phyloP scores from a whole-genome alignment of 2,329 filamentous ascomycete genomes.

The Stachybotrys echinatus region DNA sequence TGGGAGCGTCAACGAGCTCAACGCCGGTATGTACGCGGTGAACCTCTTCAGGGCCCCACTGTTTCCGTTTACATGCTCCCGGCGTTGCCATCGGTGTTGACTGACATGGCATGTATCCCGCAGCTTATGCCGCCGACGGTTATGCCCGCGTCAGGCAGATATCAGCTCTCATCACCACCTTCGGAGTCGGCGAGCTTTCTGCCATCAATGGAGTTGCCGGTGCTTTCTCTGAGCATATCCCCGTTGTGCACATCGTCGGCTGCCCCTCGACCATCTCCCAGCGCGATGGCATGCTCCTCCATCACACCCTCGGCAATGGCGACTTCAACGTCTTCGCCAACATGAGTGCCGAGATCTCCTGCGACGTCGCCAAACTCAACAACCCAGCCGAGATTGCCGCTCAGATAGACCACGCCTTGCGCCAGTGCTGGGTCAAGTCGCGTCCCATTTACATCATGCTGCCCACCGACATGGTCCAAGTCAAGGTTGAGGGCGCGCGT shows the following conservation, averaged over 20 bases:
- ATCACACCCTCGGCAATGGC: constrained; percentile 70
- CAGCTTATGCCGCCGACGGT: constrained; percentile 74
- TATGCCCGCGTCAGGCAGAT: constrained; percentile 71
- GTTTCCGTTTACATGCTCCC: neutral
- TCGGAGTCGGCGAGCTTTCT: constrained; percentile 70
- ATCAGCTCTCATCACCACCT: constrained; percentile 66
- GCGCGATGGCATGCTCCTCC: constrained; percentile 43
- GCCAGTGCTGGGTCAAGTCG: constrained; percentile 67
- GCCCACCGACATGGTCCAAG: constrained; percentile 73
- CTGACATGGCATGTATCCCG: neutral
- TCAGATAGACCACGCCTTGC: constrained; percentile 73
- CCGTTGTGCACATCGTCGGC: constrained; percentile 64
- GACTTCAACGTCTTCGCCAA: constrained; percentile 79
- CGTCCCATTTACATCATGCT: constrained; percentile 81
- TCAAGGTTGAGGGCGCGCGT: constrained; percentile 68
- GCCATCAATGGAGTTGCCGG: constrained; percentile 70
- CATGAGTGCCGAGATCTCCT: constrained; percentile 70
- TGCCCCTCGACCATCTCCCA: constrained; percentile 44
- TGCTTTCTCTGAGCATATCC: constrained; percentile 67
- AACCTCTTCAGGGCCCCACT: neutral
- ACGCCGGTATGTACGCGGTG: constrained; percentile 56
- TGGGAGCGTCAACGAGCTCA: constrained; percentile 67
- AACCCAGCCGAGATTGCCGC: constrained; percentile 63
- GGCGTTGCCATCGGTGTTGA: neutral
- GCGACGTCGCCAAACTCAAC: constrained; percentile 64